Conservation (phyloP, 106 monocot genomes). For the Amphibolis antarctica region DNA sequence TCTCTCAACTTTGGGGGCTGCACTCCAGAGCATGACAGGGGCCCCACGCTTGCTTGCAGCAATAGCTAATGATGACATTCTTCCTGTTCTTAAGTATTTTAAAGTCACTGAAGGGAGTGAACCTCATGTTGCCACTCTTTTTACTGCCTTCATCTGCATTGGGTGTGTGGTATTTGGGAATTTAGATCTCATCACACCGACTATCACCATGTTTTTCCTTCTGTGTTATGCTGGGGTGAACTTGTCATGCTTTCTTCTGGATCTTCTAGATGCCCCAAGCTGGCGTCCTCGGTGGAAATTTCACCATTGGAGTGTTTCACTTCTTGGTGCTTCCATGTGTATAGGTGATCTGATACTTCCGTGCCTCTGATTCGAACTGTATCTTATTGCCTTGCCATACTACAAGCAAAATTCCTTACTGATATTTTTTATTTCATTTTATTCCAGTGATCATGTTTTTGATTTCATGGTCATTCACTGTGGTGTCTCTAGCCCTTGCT, state of each 20-base stretch:
- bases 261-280: slow-evolving; percentile 97
- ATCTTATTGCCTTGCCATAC: neutral
- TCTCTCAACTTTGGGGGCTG: slow-evolving; percentile 92
- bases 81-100: slow-evolving; percentile 89
- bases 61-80: slow-evolving; percentile 98
- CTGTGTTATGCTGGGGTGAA: slow-evolving; percentile 93
- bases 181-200: slow-evolving; percentile 89
- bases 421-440: neutral
- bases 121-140: slow-evolving; percentile 83
- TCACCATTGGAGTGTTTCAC: slow-evolving; percentile 97
- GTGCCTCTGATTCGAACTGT: neutral
- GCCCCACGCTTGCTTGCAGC: slow-evolving; percentile 94
- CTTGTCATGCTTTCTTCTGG: slow-evolving; percentile 87
- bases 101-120: slow-evolving; percentile 70
- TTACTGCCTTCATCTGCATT: slow-evolving; percentile 88
- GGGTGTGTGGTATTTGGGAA: slow-evolving; percentile 91
- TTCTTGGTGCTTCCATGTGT: slow-evolving; percentile 76
- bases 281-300: slow-evolving; percentile 99
- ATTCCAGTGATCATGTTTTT: slow-evolving; percentile 91
- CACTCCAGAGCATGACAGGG: slow-evolving; percentile 85
- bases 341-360: slow-evolving; percentile 34
- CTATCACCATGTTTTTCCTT: slow-evolving; percentile 97
- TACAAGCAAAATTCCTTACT: neutral
- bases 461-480: slow-evolving; percentile 95
- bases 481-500: slow-evolving; percentile 88